Conservation (phyloP, 371 early-diverging fungal species). For the Lichtheimia ramosa region DNA sequence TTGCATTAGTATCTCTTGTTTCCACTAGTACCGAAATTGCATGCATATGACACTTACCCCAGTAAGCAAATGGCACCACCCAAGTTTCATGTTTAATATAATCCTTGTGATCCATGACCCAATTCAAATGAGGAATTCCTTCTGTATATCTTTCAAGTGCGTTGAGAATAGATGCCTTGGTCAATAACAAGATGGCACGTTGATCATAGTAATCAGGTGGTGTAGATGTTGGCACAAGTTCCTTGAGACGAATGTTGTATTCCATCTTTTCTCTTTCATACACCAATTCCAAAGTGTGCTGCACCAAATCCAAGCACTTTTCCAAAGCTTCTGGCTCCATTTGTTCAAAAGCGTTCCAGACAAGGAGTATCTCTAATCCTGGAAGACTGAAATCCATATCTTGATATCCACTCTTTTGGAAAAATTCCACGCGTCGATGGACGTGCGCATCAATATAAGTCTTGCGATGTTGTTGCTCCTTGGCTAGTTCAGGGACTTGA, state of each 20-base stretch:
- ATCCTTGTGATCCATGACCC: slow-evolving; percentile 59
- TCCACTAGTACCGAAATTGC: not conserved
- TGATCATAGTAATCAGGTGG: slow-evolving; percentile 55
- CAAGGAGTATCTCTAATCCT: slow-evolving; percentile 56
- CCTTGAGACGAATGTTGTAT: slow-evolving; percentile 38
- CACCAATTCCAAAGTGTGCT: slow-evolving; percentile 41
- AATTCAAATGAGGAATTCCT: slow-evolving; percentile 51
- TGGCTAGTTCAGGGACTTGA: slow-evolving; percentile 38
- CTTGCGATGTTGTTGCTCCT: slow-evolving; percentile 43
- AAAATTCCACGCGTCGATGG: slow-evolving; percentile 50
- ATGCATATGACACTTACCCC: slow-evolving; percentile 40
- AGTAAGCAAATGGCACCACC: slow-evolving; percentile 67
- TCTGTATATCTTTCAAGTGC: slow-evolving; percentile 40
- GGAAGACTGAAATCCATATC: slow-evolving; percentile 59
- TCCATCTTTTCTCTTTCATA: slow-evolving; percentile 52
- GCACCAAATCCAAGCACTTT: slow-evolving; percentile 38
- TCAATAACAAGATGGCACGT: slow-evolving; percentile 37
- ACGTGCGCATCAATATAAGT: slow-evolving; percentile 62
- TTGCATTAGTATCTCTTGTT: slow-evolving; percentile 8
- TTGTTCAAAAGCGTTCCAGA: slow-evolving; percentile 59
- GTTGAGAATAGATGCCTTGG: slow-evolving; percentile 44
- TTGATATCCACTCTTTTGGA: slow-evolving; percentile 56
- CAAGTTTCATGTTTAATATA: slow-evolving; percentile 54
- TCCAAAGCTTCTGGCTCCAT: slow-evolving; percentile 50
- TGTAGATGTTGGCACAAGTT: slow-evolving; percentile 38